A percentile compares a stretch with the other conserved stretches of the same genome.
Conservation (phyloP, 352 stramenopile species). For the Pythium phragmitis region DNA sequence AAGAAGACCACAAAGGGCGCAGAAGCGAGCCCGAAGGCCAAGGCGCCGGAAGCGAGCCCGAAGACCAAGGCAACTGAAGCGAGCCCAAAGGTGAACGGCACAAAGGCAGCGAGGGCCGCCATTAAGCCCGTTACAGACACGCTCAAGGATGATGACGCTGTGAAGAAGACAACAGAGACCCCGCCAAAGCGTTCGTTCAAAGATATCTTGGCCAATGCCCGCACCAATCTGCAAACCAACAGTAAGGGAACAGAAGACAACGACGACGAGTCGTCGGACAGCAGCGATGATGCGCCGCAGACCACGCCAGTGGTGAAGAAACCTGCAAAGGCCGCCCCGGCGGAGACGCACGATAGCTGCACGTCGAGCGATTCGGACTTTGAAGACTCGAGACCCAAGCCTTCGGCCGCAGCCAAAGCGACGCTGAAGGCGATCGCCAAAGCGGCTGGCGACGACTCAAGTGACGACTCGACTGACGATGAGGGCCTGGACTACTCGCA, state of each 20-base stretch:
- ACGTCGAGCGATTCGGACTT: conserved; percentile 46
- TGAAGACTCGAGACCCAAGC: conserved; percentile 22
- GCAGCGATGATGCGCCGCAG: conserved; percentile 5
- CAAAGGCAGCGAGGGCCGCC: conserved; percentile 18
- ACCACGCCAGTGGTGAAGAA: conserved; percentile 10
- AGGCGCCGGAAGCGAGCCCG: conserved; percentile 7
- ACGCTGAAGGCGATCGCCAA: neutral
- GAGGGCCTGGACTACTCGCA: conserved; percentile 76
- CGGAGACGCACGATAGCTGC: conserved; percentile 25
- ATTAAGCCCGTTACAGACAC: conserved; percentile 12
- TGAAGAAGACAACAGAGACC: neutral
- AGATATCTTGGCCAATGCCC: conserved; percentile 42
- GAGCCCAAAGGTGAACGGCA: conserved; percentile 21
- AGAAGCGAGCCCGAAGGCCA: conserved; percentile 3
- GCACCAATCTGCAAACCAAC: conserved; percentile 36
- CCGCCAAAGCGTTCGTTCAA: conserved; percentile 35
- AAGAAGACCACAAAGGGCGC: conserved; percentile 1
- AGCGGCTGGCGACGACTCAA: conserved; percentile 2
- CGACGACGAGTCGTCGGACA: conserved; percentile 20
- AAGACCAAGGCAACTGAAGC: conserved; percentile 23
- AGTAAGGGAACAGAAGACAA: conserved; percentile 20
- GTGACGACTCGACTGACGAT: conserved; percentile 53
- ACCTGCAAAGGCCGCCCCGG: conserved; percentile 12
- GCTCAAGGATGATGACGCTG: conserved; percentile 15
- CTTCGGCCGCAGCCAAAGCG: conserved; percentile 5